Evolutionary conservation across 73 alveolate species (phyloP), one percentile per base, ranked within the genome.

Genomic region (Vitrella brassicaformis): DNA sequence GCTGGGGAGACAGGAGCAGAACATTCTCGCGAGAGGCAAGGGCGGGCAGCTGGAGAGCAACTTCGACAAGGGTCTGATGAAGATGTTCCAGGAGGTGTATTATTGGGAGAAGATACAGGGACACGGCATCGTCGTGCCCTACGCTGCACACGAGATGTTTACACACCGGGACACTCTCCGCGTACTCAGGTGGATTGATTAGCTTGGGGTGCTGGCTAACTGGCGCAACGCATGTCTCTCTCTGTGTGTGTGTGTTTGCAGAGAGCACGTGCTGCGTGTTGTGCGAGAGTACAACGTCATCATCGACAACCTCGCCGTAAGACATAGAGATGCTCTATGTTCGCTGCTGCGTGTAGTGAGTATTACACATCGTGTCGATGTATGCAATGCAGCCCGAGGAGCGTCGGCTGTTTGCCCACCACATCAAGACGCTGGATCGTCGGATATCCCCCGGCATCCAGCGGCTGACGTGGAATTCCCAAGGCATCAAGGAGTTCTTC

Each of bases 81-180:
- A 80, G 80, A 87, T 88, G 45, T 64, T 89, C 66, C 80, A 81
- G 64, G 96, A 89, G 82, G 96, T 84, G 66, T 76, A 85, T 28
- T 86, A 86, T 74, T 89, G 96, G 96, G 87, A 89, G 71, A 86
- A 86, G 80, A 70, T 89, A 47, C 90, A 89, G 73, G 80, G 93
- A 28, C 82, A 78, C 25, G 96, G 96, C 31, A 82, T 83, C 67
- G 86, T 79, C 19, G 83, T 76, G 26, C 83, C 83, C 30, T 76
- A 76, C 26, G 64, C 72, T 14, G 83, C 83, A 27, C 83, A 76
- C 30, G 83, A 76, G 71, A 28, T 76, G 76, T 71, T 71, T 0
- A 71, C 69, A 27, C 83, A 85, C 28, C 86, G 85, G 28, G 96
- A 89, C 72, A 46, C 86, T 72, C 81, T 89, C 32, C 84, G 96